Evolutionary conservation across 2,329 filamentous ascomycete genomes (phyloP), one percentile per base, ranked within the genome.

Genomic region (Fusarium fracticaudum): DNA sequence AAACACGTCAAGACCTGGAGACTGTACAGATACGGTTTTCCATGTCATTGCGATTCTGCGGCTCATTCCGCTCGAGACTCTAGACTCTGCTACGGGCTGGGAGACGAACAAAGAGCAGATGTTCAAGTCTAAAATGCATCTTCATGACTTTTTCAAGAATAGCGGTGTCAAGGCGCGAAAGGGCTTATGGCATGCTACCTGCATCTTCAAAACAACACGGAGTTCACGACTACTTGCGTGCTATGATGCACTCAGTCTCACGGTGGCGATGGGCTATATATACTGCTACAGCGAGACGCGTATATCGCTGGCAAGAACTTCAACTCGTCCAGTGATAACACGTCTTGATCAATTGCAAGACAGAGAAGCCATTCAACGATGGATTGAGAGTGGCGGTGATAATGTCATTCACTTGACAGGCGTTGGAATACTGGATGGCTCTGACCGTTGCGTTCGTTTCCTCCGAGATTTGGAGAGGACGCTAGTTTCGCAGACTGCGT

Each of bases 111-210:
- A 63, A 8, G 57, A 51, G 1, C 58, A 64, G 14, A 64, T 50
- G 57, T 1, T 12, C 0, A 48, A 51, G 22, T 61, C 62, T 0
- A 62, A 64, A 4, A 11, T 8, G 17, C 8, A 31, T 1, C 9
- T 61, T 2, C 18, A 6, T 18, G 17, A 22, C 1, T 26, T 44
- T 2, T 38, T 62, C 2, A 13, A 12, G 1, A 11, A 64, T 1
- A 24, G 6, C 2, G 7, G 13, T 6, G 1, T 4, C 0, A 38
- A 38, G 1, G 17, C 44, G 0, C 31, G 62, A 0, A 43, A 33
- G 1, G 8, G 20, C 0, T 12, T 64, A 2, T 64, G 62, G 57
- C 22, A 64, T 3, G 37, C 57, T 14, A 24, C 24, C 2, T 37
- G 44, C 1, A 51, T 64, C 13, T 64, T 63, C 2, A 62, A 51